These are phyloP conservation scores for Scutellaria galericulata DNA, from an alignment of 257 asterid genomes.

Conservation along the genomic window DNA sequence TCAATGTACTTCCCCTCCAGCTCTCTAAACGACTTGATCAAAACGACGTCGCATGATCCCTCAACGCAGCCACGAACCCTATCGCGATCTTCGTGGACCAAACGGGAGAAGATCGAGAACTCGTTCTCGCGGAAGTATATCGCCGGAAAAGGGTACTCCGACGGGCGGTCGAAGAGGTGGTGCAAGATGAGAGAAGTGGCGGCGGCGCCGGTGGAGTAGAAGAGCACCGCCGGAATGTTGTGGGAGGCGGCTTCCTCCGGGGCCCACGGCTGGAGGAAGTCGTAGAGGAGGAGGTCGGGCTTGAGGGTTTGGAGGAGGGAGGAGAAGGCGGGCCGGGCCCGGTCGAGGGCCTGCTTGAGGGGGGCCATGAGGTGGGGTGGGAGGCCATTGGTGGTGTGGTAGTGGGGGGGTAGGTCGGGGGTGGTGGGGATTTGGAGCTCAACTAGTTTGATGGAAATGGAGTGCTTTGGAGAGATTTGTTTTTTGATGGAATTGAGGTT, in stretches of 20 bases:
- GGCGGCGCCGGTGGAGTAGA: constrained; percentile 53
- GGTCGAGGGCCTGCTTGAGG: constrained; percentile 51
- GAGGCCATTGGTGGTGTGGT: constrained; percentile 74
- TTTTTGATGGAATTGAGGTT: constrained; percentile 50
- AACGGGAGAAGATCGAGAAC: background rate
- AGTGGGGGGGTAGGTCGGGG: constrained; percentile 55
- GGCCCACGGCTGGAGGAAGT: constrained; percentile 64
- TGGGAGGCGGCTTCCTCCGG: constrained; percentile 46
- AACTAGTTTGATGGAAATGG: constrained; percentile 52
- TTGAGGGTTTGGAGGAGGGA: constrained; percentile 49
- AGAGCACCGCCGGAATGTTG: constrained; percentile 54
- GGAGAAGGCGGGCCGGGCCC: constrained; percentile 49
- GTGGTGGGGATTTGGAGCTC: constrained; percentile 56
- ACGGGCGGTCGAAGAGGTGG: background rate
- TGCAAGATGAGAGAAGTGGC: constrained; percentile 33
- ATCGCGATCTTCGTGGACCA: constrained; percentile 27
- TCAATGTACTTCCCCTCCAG: constrained; percentile 66
- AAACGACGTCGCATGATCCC: constrained; percentile 44
- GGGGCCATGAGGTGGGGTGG: constrained; percentile 58
- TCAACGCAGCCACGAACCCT: constrained; percentile 39
- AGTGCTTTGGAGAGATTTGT: constrained; percentile 42
- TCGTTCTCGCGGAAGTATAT: constrained; percentile 44
- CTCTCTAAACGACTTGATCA: constrained; percentile 53
- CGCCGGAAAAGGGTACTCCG: constrained; percentile 56
- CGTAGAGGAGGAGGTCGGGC: constrained; percentile 69